Evolutionary conservation across 768 basidiomycete species (phyloP).

Genomic region (Leccinum subtestaceum): DNA sequence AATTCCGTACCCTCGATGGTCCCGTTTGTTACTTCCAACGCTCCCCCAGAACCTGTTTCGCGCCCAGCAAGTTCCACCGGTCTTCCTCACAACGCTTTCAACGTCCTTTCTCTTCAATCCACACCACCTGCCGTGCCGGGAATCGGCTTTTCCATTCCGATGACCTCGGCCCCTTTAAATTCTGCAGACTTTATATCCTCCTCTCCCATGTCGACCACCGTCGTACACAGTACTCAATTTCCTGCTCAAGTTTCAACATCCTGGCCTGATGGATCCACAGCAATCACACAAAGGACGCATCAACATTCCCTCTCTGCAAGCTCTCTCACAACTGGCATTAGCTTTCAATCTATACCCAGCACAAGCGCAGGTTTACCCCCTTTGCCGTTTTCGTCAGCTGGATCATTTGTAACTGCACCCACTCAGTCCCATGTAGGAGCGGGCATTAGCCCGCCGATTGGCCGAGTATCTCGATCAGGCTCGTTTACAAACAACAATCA

Average conservation of each 20-base stretch:
- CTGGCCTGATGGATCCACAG: slow-evolving; percentile 30
- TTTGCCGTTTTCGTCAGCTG: slow-evolving; percentile 30
- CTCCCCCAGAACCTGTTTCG: slow-evolving; percentile 29
- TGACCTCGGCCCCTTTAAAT: slow-evolving; percentile 18
- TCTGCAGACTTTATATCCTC: slow-evolving; percentile 25
- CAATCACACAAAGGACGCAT: slow-evolving; percentile 30
- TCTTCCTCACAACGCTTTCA: slow-evolving; percentile 23
- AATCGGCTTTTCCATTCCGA: slow-evolving; percentile 21
- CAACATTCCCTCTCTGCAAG: slow-evolving; percentile 31
- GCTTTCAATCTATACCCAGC: slow-evolving; percentile 35
- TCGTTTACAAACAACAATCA: slow-evolving; percentile 49
- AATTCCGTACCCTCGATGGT: slow-evolving; percentile 24
- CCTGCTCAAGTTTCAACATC: slow-evolving; percentile 26
- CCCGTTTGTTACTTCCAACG: slow-evolving; percentile 27
- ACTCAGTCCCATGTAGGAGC: slow-evolving; percentile 22
- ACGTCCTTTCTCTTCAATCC: slow-evolving; percentile 20
- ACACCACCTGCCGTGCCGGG: slow-evolving; percentile 14
- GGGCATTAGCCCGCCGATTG: slow-evolving; percentile 39
- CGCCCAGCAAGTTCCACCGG: slow-evolving; percentile 34
- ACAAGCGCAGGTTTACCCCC: slow-evolving; percentile 29
- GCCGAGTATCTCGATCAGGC: slow-evolving; percentile 57
- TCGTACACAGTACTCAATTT: slow-evolving; percentile 19
- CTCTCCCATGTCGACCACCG: slow-evolving; percentile 19
- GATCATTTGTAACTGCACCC: slow-evolving; percentile 30
- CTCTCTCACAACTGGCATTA: slow-evolving; percentile 25